Conservation (phyloP, 1,139 yeast species). For the Zygotorulaspora mrakii region DNA sequence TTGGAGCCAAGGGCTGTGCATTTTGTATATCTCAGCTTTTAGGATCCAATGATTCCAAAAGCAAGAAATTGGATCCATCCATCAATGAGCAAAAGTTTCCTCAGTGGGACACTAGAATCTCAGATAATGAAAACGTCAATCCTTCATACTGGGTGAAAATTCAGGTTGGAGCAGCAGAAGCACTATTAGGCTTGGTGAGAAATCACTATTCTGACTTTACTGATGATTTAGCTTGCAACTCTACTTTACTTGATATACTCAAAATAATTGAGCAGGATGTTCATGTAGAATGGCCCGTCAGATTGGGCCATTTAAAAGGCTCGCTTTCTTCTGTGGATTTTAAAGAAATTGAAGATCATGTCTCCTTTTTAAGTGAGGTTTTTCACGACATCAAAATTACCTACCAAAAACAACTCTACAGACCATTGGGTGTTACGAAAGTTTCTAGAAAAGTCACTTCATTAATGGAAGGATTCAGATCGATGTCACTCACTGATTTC, state of each 20-base stretch:
- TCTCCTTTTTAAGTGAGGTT: conserved; percentile 49
- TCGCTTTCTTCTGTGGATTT: conserved; percentile 30
- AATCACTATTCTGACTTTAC: conserved; percentile 75
- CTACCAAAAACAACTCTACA: conserved; percentile 74
- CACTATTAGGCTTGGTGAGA: conserved; percentile 64
- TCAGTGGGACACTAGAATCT: conserved; percentile 45
- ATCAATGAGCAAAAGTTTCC: conserved; percentile 31
- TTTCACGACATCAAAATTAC: conserved; percentile 68
- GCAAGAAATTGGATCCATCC: conserved; percentile 9
- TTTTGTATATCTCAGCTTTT: conserved; percentile 41
- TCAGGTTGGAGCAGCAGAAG: conserved; percentile 79
- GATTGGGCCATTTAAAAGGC: conserved; percentile 19
- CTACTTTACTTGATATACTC: conserved; percentile 60
- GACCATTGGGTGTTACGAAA: conserved; percentile 51
- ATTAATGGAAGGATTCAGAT: conserved; percentile 19
- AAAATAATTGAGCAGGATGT: conserved; percentile 66
- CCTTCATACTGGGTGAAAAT: conserved; percentile 56
- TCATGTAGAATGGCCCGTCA: conserved; percentile 65
- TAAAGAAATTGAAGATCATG: conserved; percentile 38
- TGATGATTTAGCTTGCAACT: conserved; percentile 60
- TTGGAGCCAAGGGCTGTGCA: conserved; percentile 60
- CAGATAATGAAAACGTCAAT: conserved; percentile 39
- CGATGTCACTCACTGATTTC: conserved; percentile 22
- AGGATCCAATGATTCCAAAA: conserved; percentile 17
- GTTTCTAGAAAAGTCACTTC: conserved; percentile 23